Base-by-base conservation (phyloP, 306 rosid genomes). In the Boehmeria nivea region DNA sequence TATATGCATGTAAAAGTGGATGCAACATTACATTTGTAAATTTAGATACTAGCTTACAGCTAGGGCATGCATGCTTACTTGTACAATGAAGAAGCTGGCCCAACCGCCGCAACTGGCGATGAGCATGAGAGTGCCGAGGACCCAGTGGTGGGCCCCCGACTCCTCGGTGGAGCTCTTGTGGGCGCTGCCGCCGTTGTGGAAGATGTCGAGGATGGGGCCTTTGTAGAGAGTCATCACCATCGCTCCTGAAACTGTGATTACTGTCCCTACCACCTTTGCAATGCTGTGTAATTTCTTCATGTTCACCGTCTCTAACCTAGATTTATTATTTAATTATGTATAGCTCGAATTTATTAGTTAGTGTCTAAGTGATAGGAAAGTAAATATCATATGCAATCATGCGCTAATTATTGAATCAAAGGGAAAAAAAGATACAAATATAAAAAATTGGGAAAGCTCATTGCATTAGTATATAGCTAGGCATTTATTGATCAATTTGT, bases 161-260 rank as follows among this genome's bases (percentile, higher is more conserved):
- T 70, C 76, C 2, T 15, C 40, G 51, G 46, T 34, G 68, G 70
- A 6, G 38, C 43, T 46, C 0, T 63, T 70, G 47, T 70, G 66
- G 72, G 36, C 28, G 16, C 72, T 70, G 45, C 75, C 76, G 34
- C 68, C 66, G 2, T 78, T 85, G 45, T 66, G 75, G 17, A 85
- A 51, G 40, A 87, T 54, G 34, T 85, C 73, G 14, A 79, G 64
- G 20, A 87, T 78, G 3, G 95, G 93, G 25, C 99, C 99, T 83
- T 87, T 93, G 82, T 87, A 93, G 60, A 93, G 71, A 21, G 99
- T 87, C 99, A 93, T 93, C 51, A 81, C 81, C 99, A 87, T 93
- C 26, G 99, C 99, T 73, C 96, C 99, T 9, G 79, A 66, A 22
- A 93, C 84, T 11, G 99, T 85, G 16, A 87, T 68, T 43, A 54